phyloP scores from a whole-genome alignment of 352 stramenopile species.

The Phytophthora rubi region DNA sequence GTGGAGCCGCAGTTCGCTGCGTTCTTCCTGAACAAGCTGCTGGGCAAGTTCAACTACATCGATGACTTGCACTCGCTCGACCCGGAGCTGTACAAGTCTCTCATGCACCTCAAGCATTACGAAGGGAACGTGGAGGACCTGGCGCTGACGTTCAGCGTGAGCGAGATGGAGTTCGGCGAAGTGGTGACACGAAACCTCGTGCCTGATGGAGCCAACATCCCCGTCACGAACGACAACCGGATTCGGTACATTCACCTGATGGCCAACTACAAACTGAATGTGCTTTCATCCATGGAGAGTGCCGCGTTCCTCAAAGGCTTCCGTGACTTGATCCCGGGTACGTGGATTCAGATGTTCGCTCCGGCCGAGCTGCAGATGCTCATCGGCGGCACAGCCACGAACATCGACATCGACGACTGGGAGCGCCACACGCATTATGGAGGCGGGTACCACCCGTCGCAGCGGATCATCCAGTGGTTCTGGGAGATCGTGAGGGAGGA shows the following conservation, averaged over 20 bases:
- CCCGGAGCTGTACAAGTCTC: conserved; percentile 93
- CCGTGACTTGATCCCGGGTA: conserved; percentile 72
- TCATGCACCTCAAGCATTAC: conserved; percentile 97
- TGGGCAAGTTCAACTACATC: conserved; percentile 89
- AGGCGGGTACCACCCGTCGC: conserved; percentile 94
- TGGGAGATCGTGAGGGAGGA: conserved; percentile 77
- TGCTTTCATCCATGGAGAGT: conserved; percentile 65
- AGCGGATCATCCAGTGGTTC: conserved; percentile 76
- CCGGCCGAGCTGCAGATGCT: conserved; percentile 95
- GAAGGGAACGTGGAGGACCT: conserved; percentile 91
- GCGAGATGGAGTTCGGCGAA: conserved; percentile 76
- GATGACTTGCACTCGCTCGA: conserved; percentile 96
- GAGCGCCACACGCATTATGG: conserved; percentile 92
- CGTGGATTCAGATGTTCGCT: conserved; percentile 87
- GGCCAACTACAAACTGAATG: conserved; percentile 97
- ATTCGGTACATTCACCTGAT: conserved; percentile 97
- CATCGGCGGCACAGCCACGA: conserved; percentile 89
- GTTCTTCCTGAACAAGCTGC: conserved; percentile 97
- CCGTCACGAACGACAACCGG: conserved; percentile 94
- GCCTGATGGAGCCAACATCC: conserved; percentile 81
- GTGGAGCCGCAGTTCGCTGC: conserved; percentile 97
- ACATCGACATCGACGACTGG: conserved; percentile 97
- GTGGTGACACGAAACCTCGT: conserved; percentile 79
- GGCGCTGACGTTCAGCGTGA: conserved; percentile 95
- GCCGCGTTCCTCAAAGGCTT: conserved; percentile 76